A percentile compares a stretch with the other conserved stretches of the same genome.
Evolutionary conservation across 2,329 filamentous ascomycete species (phyloP).

Genomic region (Aspergillus aculeatus): DNA sequence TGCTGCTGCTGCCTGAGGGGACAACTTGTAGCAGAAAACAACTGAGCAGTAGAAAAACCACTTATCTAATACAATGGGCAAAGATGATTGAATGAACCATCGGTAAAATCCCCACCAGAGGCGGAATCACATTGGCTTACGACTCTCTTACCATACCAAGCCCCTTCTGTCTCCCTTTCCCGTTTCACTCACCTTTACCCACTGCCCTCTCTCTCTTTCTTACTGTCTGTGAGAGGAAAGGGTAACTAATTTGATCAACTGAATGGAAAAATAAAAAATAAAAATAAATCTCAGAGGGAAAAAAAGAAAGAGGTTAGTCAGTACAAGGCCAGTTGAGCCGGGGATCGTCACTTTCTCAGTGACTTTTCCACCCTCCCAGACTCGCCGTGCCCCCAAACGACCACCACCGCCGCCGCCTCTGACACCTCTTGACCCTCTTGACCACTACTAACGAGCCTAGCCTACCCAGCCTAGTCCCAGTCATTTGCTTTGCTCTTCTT

Average conservation of each 20-base stretch:
- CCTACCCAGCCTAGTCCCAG: neutral
- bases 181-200: neutral
- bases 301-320: constrained; percentile 1
- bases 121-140: too few species aligned
- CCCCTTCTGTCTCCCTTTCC: neutral
- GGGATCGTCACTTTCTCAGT: constrained; percentile 13
- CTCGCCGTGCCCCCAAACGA: too few species aligned
- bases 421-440: constrained; percentile 8
- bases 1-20: too few species aligned
- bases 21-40: neutral
- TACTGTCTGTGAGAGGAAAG: neutral
- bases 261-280: neutral
- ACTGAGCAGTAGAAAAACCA: neutral
- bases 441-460: neutral
- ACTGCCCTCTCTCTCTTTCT: neutral
- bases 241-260: neutral
- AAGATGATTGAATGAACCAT: neutral
- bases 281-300: neutral
- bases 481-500: neutral
- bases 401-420: constrained; percentile 10
- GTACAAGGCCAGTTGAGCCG: constrained; percentile 3
- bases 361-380: constrained; percentile 1
- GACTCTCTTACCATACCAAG: neutral
- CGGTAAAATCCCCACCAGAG: neutral
- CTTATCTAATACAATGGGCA: neutral